These are phyloP conservation scores for Colletotrichum sp. DNA, from an alignment of 2,329 filamentous ascomycete species.

Conservation along the genomic window DNA sequence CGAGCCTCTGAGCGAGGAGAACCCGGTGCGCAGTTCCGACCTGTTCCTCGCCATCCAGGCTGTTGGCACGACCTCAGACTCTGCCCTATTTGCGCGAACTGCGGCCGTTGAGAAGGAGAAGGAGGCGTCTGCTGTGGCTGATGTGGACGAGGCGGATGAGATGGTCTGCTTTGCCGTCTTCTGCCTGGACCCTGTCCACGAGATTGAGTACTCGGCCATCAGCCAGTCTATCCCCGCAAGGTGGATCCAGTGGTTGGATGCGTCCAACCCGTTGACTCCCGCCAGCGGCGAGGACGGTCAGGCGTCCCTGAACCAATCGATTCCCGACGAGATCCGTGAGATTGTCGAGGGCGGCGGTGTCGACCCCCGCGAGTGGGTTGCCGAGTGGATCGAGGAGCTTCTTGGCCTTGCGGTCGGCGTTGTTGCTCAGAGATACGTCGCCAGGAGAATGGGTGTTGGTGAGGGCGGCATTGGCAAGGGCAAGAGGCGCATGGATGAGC, in stretches of 20 bases:
- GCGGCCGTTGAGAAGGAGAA: conserved; percentile 59
- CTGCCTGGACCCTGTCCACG: conserved; percentile 87
- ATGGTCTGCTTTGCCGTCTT: conserved; percentile 78
- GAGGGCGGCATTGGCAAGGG: conserved; percentile 72
- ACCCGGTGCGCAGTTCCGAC: conserved; percentile 90
- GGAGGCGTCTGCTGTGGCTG: conserved; percentile 56
- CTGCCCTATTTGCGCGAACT: conserved; percentile 71
- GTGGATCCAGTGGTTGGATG: conserved; percentile 93
- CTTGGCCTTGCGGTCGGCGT: conserved; percentile 80
- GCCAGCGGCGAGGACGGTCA: conserved; percentile 53
- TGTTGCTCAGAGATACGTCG: conserved; percentile 94
- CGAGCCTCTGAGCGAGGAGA: conserved; percentile 79
- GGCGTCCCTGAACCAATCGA: conserved; percentile 33
- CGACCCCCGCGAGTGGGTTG: conserved; percentile 95
- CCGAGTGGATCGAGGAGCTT: conserved; percentile 94
- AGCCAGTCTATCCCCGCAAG: conserved; percentile 83
- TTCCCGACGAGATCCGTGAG: conserved; percentile 85
- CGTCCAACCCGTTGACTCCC: conserved; percentile 63
- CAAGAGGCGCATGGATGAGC: conserved; percentile 63
- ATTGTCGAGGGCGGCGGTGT: conserved; percentile 80
- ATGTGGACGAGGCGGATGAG: conserved; percentile 61
- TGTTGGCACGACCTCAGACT: conserved; percentile 68
- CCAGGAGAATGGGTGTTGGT: conserved; percentile 93
- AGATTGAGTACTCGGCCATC: conserved; percentile 83
- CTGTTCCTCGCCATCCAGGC: conserved; percentile 97